Conservation (phyloP, 139 green algal genomes). For the Haematococcus lacustris region DNA sequence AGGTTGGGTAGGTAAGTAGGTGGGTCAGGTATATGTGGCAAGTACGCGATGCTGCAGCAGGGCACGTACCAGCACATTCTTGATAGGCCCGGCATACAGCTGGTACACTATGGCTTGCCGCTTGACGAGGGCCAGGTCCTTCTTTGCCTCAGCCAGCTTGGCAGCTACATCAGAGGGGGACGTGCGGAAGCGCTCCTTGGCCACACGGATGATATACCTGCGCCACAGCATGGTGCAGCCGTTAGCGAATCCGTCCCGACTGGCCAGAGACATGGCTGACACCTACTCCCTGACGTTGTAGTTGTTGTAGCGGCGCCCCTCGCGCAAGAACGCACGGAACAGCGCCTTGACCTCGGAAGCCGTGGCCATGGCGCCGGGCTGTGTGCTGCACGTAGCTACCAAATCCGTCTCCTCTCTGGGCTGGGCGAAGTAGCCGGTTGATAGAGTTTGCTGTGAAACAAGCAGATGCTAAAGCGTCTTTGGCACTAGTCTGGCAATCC, state of each 20-base stretch:
- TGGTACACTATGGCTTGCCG: conserved; percentile 60
- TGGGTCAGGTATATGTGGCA: too few relatives aligned
- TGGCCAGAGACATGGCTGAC: neutral
- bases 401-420: too few relatives aligned
- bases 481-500: too few relatives aligned
- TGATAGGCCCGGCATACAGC: conserved; percentile 56
- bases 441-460: too few relatives aligned
- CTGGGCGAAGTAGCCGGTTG: too few relatives aligned
- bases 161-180: conserved; percentile 10
- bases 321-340: conserved; percentile 23
- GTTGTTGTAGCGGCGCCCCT: conserved; percentile 52
- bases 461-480: too few relatives aligned
- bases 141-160: conserved; percentile 23
- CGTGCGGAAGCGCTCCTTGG: conserved; percentile 42
- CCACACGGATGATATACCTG: conserved; percentile 59
- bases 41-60: too few relatives aligned
- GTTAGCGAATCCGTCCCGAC: neutral
- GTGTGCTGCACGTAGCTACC: too few relatives aligned
- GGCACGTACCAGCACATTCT: conserved; percentile 56
- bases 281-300: conserved; percentile 73
- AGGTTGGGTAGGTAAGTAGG: too few relatives aligned
- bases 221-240: neutral
- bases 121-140: conserved; percentile 52
- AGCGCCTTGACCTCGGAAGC: conserved; percentile 17
- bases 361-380: conserved; percentile 12